Conservation (phyloP, 768 basidiomycete genomes). For the Boletus edulis region DNA sequence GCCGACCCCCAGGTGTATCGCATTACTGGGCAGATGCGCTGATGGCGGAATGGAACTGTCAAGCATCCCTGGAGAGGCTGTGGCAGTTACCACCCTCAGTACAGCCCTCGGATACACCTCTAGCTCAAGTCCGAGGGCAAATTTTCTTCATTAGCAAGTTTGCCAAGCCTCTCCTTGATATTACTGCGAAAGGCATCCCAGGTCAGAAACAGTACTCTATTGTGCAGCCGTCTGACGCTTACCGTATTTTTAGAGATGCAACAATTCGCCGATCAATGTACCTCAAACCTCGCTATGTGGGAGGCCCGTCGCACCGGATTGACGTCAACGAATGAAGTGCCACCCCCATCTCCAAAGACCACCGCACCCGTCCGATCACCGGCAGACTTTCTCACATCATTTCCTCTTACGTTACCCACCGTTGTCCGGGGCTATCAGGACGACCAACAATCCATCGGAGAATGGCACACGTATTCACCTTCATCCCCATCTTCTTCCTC, state of each 20-base stretch:
- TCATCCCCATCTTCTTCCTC: slow-evolving; percentile 31
- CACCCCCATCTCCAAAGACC: neutral
- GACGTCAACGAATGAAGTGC: slow-evolving; percentile 20
- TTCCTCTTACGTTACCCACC: slow-evolving; percentile 56
- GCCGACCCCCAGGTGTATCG: slow-evolving; percentile 88
- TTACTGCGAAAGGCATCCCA: slow-evolving; percentile 70
- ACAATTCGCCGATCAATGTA: slow-evolving; percentile 63
- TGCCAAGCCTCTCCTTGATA: slow-evolving; percentile 79
- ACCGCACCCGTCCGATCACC: slow-evolving; percentile 32
- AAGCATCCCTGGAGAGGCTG: slow-evolving; percentile 81
- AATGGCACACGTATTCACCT: slow-evolving; percentile 29
- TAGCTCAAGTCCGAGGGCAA: slow-evolving; percentile 77
- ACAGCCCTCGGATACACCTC: slow-evolving; percentile 43
- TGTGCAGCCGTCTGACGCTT: slow-evolving; percentile 7
- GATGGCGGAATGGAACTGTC: slow-evolving; percentile 86
- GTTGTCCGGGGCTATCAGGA: slow-evolving; percentile 31
- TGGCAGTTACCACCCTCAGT: slow-evolving; percentile 66
- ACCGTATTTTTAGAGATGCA: slow-evolving; percentile 53
- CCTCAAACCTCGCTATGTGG: slow-evolving; percentile 72
- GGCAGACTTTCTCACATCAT: slow-evolving; percentile 49
- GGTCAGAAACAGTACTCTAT: slow-evolving; percentile 41
- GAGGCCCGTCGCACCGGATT: slow-evolving; percentile 45
- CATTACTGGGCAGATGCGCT: slow-evolving; percentile 91
- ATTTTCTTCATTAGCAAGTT: slow-evolving; percentile 86
- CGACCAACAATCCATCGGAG: slow-evolving; percentile 18